Percentiles rank a stretch among this genome's conserved stretches.
These are phyloP conservation scores for Pichia californica DNA, from an alignment of 805 yeast species.

Conservation along the genomic window DNA sequence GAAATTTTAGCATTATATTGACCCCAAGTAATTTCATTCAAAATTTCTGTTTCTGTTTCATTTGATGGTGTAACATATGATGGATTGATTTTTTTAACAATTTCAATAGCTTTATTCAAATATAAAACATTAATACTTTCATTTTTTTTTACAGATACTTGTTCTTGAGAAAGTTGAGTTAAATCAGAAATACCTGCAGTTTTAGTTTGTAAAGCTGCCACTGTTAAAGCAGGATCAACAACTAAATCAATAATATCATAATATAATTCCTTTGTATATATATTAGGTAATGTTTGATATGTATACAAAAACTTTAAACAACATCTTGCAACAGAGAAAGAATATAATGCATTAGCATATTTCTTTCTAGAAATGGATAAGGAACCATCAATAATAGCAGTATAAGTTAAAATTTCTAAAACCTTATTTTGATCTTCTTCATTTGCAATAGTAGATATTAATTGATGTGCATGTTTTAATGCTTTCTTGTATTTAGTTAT, in stretches of 20 bases:
- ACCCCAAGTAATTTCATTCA: conserved; percentile 41
- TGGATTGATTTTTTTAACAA: conserved; percentile 32
- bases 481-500: conserved; percentile 66
- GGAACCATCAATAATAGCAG: conserved; percentile 31
- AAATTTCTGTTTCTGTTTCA: conserved; percentile 14
- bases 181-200: conserved; percentile 37
- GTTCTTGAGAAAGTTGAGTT: conserved; percentile 40
- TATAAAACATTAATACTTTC: conserved; percentile 18
- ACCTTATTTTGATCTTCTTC: conserved; percentile 32
- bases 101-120: conserved; percentile 32
- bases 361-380: conserved; percentile 44
- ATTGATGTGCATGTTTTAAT: conserved; percentile 34
- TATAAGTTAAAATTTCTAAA: conserved; percentile 33
- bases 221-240: conserved; percentile 59
- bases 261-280: conserved; percentile 34
- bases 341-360: conserved; percentile 47
- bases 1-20: conserved; percentile 51
- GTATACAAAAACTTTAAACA: conserved; percentile 48
- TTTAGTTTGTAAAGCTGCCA: conserved; percentile 27
- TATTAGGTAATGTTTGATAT: conserved; percentile 17
- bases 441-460: conserved; percentile 35
- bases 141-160: conserved; percentile 29
- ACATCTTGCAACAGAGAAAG: conserved; percentile 56
- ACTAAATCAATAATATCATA: conserved; percentile 49
- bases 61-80: conserved; percentile 30